These are phyloP conservation scores for Arachis stenosperma DNA, from an alignment of 306 rosid species.

Conservation along the genomic window DNA sequence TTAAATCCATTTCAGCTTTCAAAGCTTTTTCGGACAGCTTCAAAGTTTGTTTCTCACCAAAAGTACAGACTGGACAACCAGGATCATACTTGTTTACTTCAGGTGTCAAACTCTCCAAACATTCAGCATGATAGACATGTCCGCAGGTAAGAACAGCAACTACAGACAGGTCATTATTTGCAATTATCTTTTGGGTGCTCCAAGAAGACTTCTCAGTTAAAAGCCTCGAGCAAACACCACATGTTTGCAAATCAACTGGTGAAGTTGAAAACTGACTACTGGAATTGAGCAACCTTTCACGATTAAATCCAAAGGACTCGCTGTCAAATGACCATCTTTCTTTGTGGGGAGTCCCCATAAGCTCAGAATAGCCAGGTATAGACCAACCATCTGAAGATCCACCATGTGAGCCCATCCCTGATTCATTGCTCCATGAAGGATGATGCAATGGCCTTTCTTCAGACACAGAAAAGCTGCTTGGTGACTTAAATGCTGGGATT, in stretches of 20 bases:
- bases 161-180: constrained; percentile 57
- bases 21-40: constrained; percentile 74
- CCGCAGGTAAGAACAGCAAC: constrained; percentile 87
- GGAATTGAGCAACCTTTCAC: constrained; percentile 69
- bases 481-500: constrained; percentile 65
- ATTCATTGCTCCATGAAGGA: constrained; percentile 76
- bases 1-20: constrained; percentile 80
- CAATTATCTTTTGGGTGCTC: constrained; percentile 60
- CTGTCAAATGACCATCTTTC: constrained; percentile 94
- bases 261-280: constrained; percentile 61
- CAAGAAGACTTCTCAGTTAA: constrained; percentile 64
- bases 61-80: constrained; percentile 82
- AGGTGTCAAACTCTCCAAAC: constrained; percentile 85
- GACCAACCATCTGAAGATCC: constrained; percentile 98
- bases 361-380: constrained; percentile 79
- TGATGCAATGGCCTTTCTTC: constrained; percentile 66
- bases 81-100: constrained; percentile 89
- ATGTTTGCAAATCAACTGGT: constrained; percentile 72
- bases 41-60: constrained; percentile 80
- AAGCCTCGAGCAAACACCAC: constrained; percentile 72
- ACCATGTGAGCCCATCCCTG: constrained; percentile 64
- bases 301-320: constrained; percentile 74
- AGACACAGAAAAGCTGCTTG: constrained; percentile 55
- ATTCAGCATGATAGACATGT: constrained; percentile 89
- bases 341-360: constrained; percentile 71